Percentiles rank a stretch among this genome's conserved stretches.
Evolutionary conservation across 768 basidiomycete genomes (phyloP).

Genomic region (Podaxis sp.): DNA sequence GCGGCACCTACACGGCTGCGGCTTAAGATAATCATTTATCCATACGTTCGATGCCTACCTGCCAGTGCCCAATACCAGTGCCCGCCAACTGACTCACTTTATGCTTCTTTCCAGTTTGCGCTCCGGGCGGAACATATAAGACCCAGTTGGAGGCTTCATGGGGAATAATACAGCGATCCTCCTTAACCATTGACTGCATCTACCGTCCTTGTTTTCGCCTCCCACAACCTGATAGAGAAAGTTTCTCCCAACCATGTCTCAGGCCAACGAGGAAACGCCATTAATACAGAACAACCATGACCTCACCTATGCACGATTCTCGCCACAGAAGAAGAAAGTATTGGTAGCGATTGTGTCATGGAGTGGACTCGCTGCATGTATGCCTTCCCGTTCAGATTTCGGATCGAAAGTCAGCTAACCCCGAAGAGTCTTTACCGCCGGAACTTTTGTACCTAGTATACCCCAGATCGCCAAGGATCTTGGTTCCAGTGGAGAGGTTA

Average conservation of each 20-base stretch:
- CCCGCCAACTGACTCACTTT: not conserved
- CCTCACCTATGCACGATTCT: conserved; percentile 18
- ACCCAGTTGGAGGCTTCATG: not conserved
- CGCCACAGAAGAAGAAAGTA: conserved; percentile 6
- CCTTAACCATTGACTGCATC: not conserved
- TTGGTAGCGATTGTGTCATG: conserved; percentile 19
- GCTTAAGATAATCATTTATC: not conserved
- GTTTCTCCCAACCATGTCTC: not conserved
- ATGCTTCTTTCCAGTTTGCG: not conserved
- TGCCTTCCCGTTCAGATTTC: not conserved
- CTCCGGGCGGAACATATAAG: not conserved
- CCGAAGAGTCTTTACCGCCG: conserved; percentile 55
- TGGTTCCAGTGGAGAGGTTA: conserved; percentile 50
- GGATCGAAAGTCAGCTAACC: not conserved
- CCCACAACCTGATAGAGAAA: not conserved
- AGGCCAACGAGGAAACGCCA: conserved; percentile 4
- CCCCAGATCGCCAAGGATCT: conserved; percentile 71
- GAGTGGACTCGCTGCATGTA: conserved; percentile 19
- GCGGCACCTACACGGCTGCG: not conserved
- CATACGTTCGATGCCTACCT: not conserved
- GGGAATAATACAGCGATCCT: not conserved
- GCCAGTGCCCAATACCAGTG: not conserved
- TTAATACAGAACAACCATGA: conserved; percentile 11
- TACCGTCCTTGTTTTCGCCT: not conserved
- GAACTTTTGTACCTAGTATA: conserved; percentile 71